Evolutionary conservation across 2,329 filamentous ascomycete genomes (phyloP).

Genomic region (Penicillium sp.): DNA sequence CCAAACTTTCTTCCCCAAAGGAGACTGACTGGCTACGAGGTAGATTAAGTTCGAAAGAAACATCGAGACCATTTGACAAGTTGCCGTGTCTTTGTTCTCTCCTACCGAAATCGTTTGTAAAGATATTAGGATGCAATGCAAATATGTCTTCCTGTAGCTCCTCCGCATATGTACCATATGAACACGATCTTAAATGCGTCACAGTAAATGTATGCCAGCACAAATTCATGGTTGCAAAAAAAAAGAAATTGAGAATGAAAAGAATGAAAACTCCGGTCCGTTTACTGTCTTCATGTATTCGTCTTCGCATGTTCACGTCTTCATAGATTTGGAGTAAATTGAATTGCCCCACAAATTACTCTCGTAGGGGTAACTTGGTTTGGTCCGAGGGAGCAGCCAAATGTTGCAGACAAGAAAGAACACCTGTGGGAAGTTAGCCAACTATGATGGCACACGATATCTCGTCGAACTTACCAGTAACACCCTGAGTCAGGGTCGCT

Average conservation of each 20-base stretch:
- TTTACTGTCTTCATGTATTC: conserved; percentile 13
- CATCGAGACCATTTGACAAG: not conserved
- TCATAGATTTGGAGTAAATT: not conserved
- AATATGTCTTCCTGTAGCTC: not conserved
- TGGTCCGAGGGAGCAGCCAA: conserved; percentile 35
- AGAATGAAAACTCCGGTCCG: conserved; percentile 9
- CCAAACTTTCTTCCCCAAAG: too few species aligned
- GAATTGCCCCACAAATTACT: not conserved
- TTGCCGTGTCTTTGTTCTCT: not conserved
- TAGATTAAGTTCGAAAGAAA: not conserved
- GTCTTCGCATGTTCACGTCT: conserved; percentile 7
- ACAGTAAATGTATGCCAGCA: conserved; percentile 3
- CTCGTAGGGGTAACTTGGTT: conserved; percentile 23
- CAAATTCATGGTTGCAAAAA: conserved; percentile 1
- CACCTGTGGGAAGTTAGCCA: conserved; percentile 39
- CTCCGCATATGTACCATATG: conserved; percentile 1
- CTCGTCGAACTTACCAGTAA: conserved; percentile 66
- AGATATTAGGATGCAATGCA: not conserved
- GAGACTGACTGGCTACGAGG: too few species aligned
- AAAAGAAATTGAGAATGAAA: conserved; percentile 6
- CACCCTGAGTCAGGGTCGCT: conserved; percentile 83
- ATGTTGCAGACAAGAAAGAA: conserved; percentile 55
- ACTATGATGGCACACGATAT: conserved; percentile 5
- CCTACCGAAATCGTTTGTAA: not conserved
- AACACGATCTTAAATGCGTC: not conserved